phyloP scores from a whole-genome alignment of 2,329 filamentous ascomycete species.

The Pestalotiopsis sp. region DNA sequence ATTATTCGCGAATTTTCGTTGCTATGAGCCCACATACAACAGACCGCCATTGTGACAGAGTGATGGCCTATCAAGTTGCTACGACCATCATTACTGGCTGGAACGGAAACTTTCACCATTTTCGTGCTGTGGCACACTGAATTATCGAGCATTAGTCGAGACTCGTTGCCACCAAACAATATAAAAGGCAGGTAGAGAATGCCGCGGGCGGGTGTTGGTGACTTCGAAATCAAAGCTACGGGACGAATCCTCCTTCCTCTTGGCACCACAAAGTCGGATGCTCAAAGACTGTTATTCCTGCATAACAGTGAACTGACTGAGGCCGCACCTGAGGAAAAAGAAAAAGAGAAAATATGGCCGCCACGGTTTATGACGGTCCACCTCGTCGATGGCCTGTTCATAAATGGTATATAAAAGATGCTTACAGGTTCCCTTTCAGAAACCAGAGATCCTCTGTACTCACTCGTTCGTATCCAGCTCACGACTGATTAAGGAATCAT shows the following conservation, averaged over 20 bases:
- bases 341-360: neutral
- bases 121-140: neutral
- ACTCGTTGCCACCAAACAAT: neutral
- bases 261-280: too few species aligned
- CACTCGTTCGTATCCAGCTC: too few species aligned
- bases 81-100: neutral
- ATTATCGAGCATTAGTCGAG: neutral
- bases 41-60: too few species aligned
- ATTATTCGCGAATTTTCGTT: too few species aligned
- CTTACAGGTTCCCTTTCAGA: too few species aligned
- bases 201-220: neutral
- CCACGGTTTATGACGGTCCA: too few species aligned
- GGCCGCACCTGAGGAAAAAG: neutral
- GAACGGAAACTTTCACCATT: neutral
- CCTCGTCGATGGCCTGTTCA: too few species aligned
- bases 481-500: too few species aligned
- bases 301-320: neutral
- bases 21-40: too few species aligned
- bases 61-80: neutral
- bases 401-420: too few species aligned
- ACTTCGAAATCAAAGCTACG: neutral
- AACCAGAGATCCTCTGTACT: too few species aligned
- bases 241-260: too few species aligned
- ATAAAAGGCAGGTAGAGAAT: neutral
- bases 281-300: neutral